phyloP scores from a whole-genome alignment of 2,329 filamentous ascomycete species.

The Simplicillium sp. region DNA sequence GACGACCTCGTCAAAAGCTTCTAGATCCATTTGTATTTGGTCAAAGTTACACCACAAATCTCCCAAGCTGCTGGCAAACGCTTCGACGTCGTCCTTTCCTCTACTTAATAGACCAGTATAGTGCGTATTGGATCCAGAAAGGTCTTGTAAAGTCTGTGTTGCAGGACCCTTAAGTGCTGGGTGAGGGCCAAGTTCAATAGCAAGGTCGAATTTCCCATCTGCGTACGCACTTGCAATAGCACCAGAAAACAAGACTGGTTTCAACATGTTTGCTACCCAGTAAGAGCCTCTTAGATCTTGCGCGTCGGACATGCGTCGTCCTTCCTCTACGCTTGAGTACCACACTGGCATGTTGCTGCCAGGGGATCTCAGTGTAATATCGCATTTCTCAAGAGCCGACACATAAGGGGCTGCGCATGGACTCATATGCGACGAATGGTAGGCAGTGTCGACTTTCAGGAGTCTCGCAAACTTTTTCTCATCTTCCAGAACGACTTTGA shows the following conservation, averaged over 20 bases:
- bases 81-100: not conserved
- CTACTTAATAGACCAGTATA: not conserved
- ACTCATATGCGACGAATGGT: slow-evolving; percentile 8
- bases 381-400: slow-evolving; percentile 5
- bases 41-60: not conserved
- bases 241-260: slow-evolving; percentile 22
- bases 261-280: slow-evolving; percentile 26
- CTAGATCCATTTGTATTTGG: slow-evolving; percentile 1
- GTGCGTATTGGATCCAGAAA: not conserved
- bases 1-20: slow-evolving; percentile 3
- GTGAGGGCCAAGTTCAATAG: slow-evolving; percentile 9
- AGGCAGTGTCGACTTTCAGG: slow-evolving; percentile 12
- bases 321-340: slow-evolving; percentile 3
- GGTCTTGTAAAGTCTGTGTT: slow-evolving; percentile 15
- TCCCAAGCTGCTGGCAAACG: slow-evolving; percentile 12
- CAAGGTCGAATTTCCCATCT: not conserved
- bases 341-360: not conserved
- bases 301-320: slow-evolving; percentile 6
- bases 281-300: slow-evolving; percentile 14
- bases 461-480: slow-evolving; percentile 9
- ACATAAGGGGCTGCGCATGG: slow-evolving; percentile 6
- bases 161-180: slow-evolving; percentile 23
- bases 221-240: slow-evolving; percentile 12
- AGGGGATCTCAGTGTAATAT: slow-evolving; percentile 5
- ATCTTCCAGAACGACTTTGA: slow-evolving; percentile 8